Base-by-base conservation (phyloP, 2,329 filamentous ascomycete species). In the Ophiognomonia clavigignenti-juglandacearum region DNA sequence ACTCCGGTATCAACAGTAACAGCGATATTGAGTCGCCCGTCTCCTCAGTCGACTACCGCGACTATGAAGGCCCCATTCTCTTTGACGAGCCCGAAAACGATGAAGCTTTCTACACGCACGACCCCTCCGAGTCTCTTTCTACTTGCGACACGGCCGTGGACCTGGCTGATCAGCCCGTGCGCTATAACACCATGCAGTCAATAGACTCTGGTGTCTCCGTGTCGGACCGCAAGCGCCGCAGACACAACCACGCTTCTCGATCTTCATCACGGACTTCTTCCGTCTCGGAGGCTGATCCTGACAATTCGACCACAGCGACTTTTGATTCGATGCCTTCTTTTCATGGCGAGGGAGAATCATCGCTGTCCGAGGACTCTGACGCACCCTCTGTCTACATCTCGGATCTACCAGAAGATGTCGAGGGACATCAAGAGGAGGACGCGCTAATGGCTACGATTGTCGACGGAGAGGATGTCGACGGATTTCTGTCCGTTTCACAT, bases 231-330 rank as follows among this genome's bases (percentile, higher is more conserved):
- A 59, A 61, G n/a, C 52, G 62, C 43, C 50, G 67, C 57, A 46
- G 68, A 57, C 60, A 65, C 59, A 52, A 52, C 26, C 48, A 63
- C 27, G 48, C 57, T 47, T 56, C 53, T 35, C 60, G 65, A 40
- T 70, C 71, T 1, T 69, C 72, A 5, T 68, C 72, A 8, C 70
- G 74, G 45, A 72, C 71, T 13, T 63, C 74, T 45, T 79, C 76
- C 2, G 77, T 76, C 54, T 78, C 74, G 1, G 73, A 72, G 42
- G 73, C 69, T 0, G 75, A 77, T 52, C 66, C 69, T 2, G 72
- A 69, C 22, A 60, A 56, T 18, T 65, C 72, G 46, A 53, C 58
- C 23, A 50, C 65, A 19, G 62, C 59, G 32, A 54, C 64, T 39
- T 58, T 67, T n/a, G 54, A 54, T n/a, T 54, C 52, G 5, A 24